A percentile compares a stretch with the other conserved stretches of the same genome.
Conservation (phyloP, 768 basidiomycete genomes). For the Rhizopogon roseolus region DNA sequence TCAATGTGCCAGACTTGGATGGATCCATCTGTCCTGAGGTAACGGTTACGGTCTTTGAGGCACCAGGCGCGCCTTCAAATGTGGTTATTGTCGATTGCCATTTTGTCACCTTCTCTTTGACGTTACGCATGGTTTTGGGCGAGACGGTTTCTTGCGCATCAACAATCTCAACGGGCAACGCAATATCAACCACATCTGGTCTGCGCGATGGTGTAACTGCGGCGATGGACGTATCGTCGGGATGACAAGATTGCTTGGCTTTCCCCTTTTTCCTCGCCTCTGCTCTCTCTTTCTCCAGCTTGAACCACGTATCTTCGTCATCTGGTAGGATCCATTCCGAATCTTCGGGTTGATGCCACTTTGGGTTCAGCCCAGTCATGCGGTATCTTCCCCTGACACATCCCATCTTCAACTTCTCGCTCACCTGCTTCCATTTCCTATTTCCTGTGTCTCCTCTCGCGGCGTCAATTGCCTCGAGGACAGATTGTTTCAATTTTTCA, state of each 20-base stretch:
- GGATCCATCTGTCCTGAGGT: not conserved
- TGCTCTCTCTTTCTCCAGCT: constrained; percentile 35
- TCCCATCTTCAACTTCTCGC: constrained; percentile 34
- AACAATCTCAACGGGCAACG: constrained; percentile 1
- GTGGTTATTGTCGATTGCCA: constrained; percentile 29
- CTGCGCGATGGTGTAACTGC: not conserved
- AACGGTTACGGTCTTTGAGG: constrained; percentile 4
- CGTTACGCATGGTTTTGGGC: constrained; percentile 19
- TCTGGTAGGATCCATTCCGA: constrained; percentile 35
- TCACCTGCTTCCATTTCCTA: constrained; percentile 44
- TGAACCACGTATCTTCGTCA: constrained; percentile 45
- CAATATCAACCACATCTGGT: not conserved
- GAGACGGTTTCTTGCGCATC: constrained; percentile 13
- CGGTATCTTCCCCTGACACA: constrained; percentile 32
- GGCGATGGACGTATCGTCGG: not conserved
- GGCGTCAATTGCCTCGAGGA: constrained; percentile 29
- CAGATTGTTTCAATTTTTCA: constrained; percentile 27
- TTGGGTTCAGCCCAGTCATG: constrained; percentile 19
- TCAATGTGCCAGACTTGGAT: constrained; percentile 6
- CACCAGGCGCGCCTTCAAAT: constrained; percentile 1
- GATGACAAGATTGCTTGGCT: constrained; percentile 9
- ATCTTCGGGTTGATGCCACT: constrained; percentile 16
- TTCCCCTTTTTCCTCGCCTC: constrained; percentile 13
- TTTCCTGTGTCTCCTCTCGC: constrained; percentile 36
- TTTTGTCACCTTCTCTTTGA: constrained; percentile 30